These are phyloP conservation scores for Floccularia luteovirens DNA, from an alignment of 768 basidiomycete species.

Conservation along the genomic window DNA sequence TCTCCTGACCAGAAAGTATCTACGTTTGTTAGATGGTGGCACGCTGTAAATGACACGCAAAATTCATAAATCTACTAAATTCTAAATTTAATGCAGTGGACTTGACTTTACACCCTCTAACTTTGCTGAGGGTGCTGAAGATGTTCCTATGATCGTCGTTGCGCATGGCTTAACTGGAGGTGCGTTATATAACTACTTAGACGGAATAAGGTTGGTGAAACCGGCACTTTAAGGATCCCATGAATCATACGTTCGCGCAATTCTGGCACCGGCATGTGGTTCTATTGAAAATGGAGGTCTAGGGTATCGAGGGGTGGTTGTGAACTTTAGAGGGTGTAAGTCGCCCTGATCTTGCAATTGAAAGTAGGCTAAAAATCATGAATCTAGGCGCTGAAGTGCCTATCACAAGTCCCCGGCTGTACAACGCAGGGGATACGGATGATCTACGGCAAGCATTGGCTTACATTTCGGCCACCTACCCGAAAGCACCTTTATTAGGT, in stretches of 20 bases:
- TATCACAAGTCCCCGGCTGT: constrained; percentile 62
- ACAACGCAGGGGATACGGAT: constrained; percentile 67
- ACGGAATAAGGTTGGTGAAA: neutral
- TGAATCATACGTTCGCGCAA: constrained; percentile 68
- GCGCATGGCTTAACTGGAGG: constrained; percentile 24
- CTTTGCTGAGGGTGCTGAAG: constrained; percentile 10
- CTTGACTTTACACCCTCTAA: constrained; percentile 37
- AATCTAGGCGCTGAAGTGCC: constrained; percentile 60
- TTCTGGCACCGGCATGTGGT: constrained; percentile 52
- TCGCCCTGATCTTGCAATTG: constrained; percentile 4
- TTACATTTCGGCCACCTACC: constrained; percentile 54
- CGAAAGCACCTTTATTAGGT: constrained; percentile 63
- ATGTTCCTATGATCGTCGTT: constrained; percentile 32
- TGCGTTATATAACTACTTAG: constrained; percentile 5
- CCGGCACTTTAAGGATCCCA: constrained; percentile 41
- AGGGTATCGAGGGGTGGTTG: constrained; percentile 69
- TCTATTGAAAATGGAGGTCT: constrained; percentile 63
- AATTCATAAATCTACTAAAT: neutral
- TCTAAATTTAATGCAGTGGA: constrained; percentile 22
- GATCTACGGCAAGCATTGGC: constrained; percentile 65
- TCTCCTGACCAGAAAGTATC: constrained; percentile 18
- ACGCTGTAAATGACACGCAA: constrained; percentile 27
- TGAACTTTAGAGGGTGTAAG: constrained; percentile 76
- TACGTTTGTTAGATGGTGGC: constrained; percentile 36
- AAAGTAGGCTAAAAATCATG: constrained; percentile 4